phyloP scores from a whole-genome alignment of 345 rosid species.

The Raphanus raphanistrum region DNA sequence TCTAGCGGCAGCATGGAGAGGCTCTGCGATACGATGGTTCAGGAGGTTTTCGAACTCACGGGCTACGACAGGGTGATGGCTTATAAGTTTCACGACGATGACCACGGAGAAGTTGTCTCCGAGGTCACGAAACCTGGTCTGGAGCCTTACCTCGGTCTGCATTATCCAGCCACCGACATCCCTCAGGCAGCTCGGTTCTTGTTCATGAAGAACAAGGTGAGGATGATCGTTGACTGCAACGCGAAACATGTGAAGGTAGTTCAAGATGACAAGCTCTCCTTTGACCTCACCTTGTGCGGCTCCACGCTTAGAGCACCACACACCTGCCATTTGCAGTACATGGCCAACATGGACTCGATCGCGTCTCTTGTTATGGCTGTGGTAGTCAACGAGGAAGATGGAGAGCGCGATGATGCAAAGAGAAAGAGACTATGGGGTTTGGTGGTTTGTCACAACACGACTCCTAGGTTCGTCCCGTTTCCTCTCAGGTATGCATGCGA shows the following conservation, averaged over 20 bases:
- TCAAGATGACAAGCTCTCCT: constrained; percentile 85
- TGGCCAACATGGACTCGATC: constrained; percentile 91
- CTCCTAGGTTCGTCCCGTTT: constrained; percentile 90
- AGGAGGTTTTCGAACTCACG: constrained; percentile 92
- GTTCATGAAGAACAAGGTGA: constrained; percentile 92
- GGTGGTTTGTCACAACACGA: constrained; percentile 88
- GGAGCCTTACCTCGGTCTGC: constrained; percentile 93
- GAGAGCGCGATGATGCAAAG: constrained; percentile 48
- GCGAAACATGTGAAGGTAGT: constrained; percentile 86
- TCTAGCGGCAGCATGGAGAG: constrained; percentile 88
- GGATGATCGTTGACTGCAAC: constrained; percentile 90
- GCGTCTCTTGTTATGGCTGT: constrained; percentile 97
- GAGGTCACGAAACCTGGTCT: constrained; percentile 84
- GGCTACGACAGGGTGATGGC: constrained; percentile 97
- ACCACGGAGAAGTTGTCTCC: constrained; percentile 92
- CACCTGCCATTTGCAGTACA: constrained; percentile 87
- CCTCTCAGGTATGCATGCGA: constrained; percentile 97
- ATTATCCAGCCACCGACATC: constrained; percentile 96
- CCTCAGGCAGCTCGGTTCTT: constrained; percentile 96
- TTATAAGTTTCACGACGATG: constrained; percentile 95
- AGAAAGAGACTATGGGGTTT: constrained; percentile 94
- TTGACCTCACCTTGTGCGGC: constrained; percentile 86
- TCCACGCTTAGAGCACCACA: constrained; percentile 95
- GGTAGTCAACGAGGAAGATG: constrained; percentile 80
- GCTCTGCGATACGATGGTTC: constrained; percentile 91